phyloP scores from a whole-genome alignment of 2,329 filamentous ascomycete genomes.

The Pseudogymnoascus sp. region DNA sequence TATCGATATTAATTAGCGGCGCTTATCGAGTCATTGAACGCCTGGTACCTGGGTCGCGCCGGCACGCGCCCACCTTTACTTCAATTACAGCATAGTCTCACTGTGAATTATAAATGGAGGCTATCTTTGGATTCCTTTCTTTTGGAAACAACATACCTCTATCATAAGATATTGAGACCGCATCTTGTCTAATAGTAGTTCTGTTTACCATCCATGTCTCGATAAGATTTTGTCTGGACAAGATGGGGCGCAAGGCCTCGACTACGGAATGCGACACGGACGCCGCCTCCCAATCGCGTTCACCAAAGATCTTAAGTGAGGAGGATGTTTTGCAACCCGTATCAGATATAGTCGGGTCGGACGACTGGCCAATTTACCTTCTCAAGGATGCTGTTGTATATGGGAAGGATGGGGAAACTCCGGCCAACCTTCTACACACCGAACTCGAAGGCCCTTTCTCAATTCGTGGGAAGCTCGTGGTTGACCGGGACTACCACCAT shows the following conservation, averaged over 20 bases:
- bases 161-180: neutral
- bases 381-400: slow-evolving; percentile 54
- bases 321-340: slow-evolving; percentile 12
- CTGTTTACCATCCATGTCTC: neutral
- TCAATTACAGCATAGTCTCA: neutral
- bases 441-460: slow-evolving; percentile 51
- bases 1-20: slow-evolving; percentile 9
- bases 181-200: neutral
- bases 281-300: slow-evolving; percentile 31
- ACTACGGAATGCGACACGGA: slow-evolving; percentile 27
- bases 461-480: slow-evolving; percentile 49
- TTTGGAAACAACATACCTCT: neutral
- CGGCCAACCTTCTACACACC: slow-evolving; percentile 53
- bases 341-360: slow-evolving; percentile 30
- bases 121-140: neutral
- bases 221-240: neutral
- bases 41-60: neutral
- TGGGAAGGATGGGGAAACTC: slow-evolving; percentile 41
- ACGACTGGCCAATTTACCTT: slow-evolving; percentile 54
- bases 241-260: neutral
- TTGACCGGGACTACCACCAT: slow-evolving; percentile 38
- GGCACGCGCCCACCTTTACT: neutral
- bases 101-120: neutral
- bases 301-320: slow-evolving; percentile 21
- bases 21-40: slow-evolving; percentile 8